Evolutionary conservation across 2,329 filamentous ascomycete genomes (phyloP).

Genomic region (Lachnellula subtilissima): DNA sequence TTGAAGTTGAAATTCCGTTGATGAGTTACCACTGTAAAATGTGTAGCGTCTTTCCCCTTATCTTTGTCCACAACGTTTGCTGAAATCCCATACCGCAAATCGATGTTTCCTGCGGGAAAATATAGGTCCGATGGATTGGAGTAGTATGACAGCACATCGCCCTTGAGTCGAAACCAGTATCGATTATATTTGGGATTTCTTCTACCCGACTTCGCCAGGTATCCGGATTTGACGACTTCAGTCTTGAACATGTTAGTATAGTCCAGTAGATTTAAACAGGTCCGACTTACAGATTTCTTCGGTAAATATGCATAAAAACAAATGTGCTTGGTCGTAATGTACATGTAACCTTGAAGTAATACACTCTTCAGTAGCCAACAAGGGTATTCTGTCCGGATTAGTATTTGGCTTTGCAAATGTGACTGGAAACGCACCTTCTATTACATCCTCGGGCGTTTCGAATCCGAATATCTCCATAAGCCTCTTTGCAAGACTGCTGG

Average conservation of each 20-base stretch:
- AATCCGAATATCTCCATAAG: constrained; percentile 85
- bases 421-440: constrained; percentile 53
- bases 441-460: constrained; percentile 73
- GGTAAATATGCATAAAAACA: constrained; percentile 98
- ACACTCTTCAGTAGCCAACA: constrained; percentile 93
- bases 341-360: constrained; percentile 89
- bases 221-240: constrained; percentile 76
- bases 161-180: constrained; percentile 91
- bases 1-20: constrained; percentile 81
- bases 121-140: constrained; percentile 79
- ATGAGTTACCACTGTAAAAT: constrained; percentile 78
- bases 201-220: constrained; percentile 81
- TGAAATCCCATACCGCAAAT: constrained; percentile 85
- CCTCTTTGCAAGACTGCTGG: constrained; percentile 61
- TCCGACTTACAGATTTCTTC: constrained; percentile 68
- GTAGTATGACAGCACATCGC: constrained; percentile 88
- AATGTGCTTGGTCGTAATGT: constrained; percentile 87
- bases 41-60: constrained; percentile 62
- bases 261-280: background rate
- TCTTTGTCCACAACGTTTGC: constrained; percentile 74
- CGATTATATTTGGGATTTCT: constrained; percentile 82
- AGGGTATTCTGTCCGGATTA: constrained; percentile 64
- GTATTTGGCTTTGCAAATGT: background rate
- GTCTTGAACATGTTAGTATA: constrained; percentile 45
- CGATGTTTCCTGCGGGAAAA: constrained; percentile 87